These are phyloP conservation scores for Jacaranda copaia DNA, from an alignment of 257 asterid genomes.

Conservation along the genomic window DNA sequence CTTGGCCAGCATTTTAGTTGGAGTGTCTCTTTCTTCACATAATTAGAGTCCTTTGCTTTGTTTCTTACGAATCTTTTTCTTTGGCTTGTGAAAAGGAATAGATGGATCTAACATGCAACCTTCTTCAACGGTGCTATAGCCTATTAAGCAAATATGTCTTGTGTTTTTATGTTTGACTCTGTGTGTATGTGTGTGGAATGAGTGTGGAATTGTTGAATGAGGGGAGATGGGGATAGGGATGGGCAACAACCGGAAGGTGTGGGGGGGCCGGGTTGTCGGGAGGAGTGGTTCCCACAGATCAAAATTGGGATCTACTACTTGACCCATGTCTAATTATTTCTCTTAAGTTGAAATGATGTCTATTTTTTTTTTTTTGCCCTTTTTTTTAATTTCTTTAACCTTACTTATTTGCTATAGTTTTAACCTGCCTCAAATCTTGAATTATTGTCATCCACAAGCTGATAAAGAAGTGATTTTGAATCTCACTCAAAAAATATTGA, in stretches of 20 bases:
- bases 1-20: slow-evolving; percentile 38
- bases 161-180: slow-evolving; percentile 12
- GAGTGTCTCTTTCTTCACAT: slow-evolving; percentile 27
- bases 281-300: slow-evolving; percentile 67
- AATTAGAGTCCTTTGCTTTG: neutral
- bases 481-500: too few relatives aligned
- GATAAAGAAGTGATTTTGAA: neutral
- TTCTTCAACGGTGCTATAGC: neutral
- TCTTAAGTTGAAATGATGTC: neutral
- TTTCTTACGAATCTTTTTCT: neutral
- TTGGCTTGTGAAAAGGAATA: slow-evolving; percentile 26
- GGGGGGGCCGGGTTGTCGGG: slow-evolving; percentile 49
- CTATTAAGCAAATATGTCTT: neutral
- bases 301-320: slow-evolving; percentile 51
- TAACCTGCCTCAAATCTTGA: slow-evolving; percentile 32
- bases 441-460: slow-evolving; percentile 22
- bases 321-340: slow-evolving; percentile 39
- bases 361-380: neutral
- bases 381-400: too few relatives aligned
- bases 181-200: neutral
- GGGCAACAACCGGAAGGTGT: slow-evolving; percentile 46
- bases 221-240: neutral
- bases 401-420: neutral
- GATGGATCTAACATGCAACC: neutral
- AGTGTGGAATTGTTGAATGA: neutral